Conservation (phyloP, 2,329 filamentous ascomycete species). For the Atkinsonella hypoxylon region DNA sequence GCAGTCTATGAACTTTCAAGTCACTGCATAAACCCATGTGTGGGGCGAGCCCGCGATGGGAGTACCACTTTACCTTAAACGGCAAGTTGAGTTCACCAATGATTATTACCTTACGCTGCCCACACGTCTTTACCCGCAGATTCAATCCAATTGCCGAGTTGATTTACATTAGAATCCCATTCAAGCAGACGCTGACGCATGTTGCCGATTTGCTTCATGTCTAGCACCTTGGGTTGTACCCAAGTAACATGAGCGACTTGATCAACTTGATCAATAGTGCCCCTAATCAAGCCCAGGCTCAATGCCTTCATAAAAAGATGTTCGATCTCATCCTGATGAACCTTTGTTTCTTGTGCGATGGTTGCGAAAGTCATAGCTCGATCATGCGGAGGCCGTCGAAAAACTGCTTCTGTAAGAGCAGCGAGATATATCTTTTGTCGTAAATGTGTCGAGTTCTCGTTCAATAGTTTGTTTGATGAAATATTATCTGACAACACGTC, state of each 20-base stretch:
- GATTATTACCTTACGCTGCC: conserved; percentile 50
- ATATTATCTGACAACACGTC: conserved; percentile 75
- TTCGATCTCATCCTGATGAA: conserved; percentile 84
- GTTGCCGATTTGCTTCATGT: conserved; percentile 86
- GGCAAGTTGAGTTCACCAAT: neutral
- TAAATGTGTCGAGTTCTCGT: conserved; percentile 69
- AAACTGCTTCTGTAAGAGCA: conserved; percentile 89
- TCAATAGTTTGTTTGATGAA: conserved; percentile 64
- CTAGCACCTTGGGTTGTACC: conserved; percentile 97
- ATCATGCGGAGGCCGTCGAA: conserved; percentile 90
- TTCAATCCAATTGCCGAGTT: conserved; percentile 95
- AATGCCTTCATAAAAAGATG: conserved; percentile 99
- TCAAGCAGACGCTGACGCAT: conserved; percentile 83
- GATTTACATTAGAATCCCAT: conserved; percentile 93
- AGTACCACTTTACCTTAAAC: neutral
- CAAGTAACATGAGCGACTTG: conserved; percentile 92
- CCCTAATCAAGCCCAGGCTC: conserved; percentile 77
- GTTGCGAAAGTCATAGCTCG: conserved; percentile 84
- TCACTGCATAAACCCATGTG: neutral
- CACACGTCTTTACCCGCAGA: conserved; percentile 87
- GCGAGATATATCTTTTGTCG: conserved; percentile 98
- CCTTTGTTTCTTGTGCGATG: conserved; percentile 86
- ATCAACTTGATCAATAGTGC: conserved; percentile 93
- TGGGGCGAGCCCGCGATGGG: neutral
- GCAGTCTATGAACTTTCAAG: too few species aligned